Base-by-base conservation (phyloP, 2,329 filamentous ascomycete genomes). In the Arthrobotrys iridis region DNA sequence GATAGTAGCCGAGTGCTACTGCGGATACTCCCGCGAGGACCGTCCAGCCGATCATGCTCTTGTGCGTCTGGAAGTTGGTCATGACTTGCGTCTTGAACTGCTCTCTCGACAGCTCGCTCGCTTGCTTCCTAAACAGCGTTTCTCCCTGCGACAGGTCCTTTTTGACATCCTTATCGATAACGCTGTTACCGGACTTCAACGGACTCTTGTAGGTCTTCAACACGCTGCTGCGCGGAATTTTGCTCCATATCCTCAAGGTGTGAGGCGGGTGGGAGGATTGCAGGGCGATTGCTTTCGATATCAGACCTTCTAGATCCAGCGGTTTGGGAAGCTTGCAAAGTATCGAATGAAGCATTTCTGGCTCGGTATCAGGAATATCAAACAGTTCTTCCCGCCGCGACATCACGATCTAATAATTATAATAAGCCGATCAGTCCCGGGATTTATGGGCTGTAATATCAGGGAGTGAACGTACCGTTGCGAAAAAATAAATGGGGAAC, bases 401-500 rank as follows among this genome's bases (percentile, higher is more conserved):
- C 33, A 96, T 85, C 43, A 97, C 89, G 77, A 97, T 93, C 80
- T 92, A 67, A 46, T 26, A 64, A 46, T 4, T 15, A 20, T 24
- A 11, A 13, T 43, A 13, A 45, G 2, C 35, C n/a, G 4, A 3
- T 30, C 33, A 8, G 18, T 52, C n/a, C n/a, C 7, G 13, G 1
- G 15, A n/a, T 4, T 37, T 35, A 8, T 20, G 18, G 11, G 18
- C 40, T 43, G 20, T 24, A 77, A 26, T 26, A 22, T 50, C 55
- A 46, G 8, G 41, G 33, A 68, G 58, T 67, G 52, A 43, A 48
- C 79, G 79, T 91, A 0, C 65, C 43, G 65, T 70, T 1, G 93
- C 93, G 82, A 97, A 98, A 64, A 98, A 86, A 82, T 99, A 99
- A 60, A 98, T 87, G 15, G 90, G 90, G 80, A 97, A 93, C 40